phyloP scores from a whole-genome alignment of 495 filamentous ascomycete genomes.

The Penicillium canescens region DNA sequence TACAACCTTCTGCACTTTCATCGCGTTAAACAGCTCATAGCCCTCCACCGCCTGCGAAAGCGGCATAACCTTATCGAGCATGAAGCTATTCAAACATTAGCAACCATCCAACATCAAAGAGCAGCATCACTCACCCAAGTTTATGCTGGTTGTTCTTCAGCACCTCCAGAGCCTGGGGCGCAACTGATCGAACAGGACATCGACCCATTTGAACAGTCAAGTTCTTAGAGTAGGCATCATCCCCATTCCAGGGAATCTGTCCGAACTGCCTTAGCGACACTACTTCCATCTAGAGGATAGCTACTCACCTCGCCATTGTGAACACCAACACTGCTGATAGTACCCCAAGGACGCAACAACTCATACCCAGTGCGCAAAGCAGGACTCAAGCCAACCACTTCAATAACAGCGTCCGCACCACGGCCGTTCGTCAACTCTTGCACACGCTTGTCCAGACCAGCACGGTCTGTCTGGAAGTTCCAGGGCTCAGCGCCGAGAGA shows the following conservation, averaged over 20 bases:
- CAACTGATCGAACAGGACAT: constrained; percentile 87
- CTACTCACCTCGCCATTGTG: constrained; percentile 78
- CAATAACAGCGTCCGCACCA: constrained; percentile 88
- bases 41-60: constrained; percentile 80
- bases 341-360: constrained; percentile 81
- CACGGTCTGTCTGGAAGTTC: constrained; percentile 73
- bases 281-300: background rate
- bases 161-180: constrained; percentile 72
- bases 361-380: constrained; percentile 85
- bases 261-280: background rate
- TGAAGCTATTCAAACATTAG: constrained; percentile 61
- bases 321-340: constrained; percentile 87
- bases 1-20: constrained; percentile 85
- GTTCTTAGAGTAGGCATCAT: constrained; percentile 88
- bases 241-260: constrained; percentile 82
- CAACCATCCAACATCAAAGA: background rate
- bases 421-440: constrained; percentile 77
- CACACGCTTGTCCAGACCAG: constrained; percentile 68
- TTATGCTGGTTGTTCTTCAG: constrained; percentile 80
- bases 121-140: constrained; percentile 63
- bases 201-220: constrained; percentile 89
- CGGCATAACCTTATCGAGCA: constrained; percentile 93
- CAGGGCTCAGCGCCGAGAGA: constrained; percentile 81
- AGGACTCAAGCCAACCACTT: constrained; percentile 84
- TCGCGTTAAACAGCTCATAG: constrained; percentile 88